Percentiles rank a stretch among this genome's conserved stretches.
Conservation (phyloP, 495 filamentous ascomycete genomes). For the Penicillium parvum region DNA sequence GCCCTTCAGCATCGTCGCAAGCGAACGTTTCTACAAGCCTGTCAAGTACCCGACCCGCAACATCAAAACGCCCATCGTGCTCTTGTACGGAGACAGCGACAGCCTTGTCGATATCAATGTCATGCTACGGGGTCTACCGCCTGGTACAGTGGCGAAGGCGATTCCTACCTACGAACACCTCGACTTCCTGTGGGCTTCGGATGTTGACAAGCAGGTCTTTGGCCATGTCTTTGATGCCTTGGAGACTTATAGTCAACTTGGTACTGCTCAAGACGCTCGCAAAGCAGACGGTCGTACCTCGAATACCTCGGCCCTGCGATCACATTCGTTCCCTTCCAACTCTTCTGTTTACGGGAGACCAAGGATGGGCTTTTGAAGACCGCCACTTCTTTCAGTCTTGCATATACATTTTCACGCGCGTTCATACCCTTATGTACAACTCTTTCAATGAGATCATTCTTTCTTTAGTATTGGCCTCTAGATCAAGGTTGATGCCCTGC, state of each 20-base stretch:
- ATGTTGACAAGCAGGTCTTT: conserved; percentile 82
- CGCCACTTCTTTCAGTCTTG: neutral
- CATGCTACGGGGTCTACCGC: conserved; percentile 84
- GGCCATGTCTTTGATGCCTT: conserved; percentile 85
- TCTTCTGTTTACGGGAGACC: neutral
- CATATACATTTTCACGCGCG: neutral
- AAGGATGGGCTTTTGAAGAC: neutral
- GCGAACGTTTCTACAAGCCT: conserved; percentile 73
- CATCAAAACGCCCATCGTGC: conserved; percentile 91
- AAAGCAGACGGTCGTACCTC: conserved; percentile 16
- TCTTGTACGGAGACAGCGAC: conserved; percentile 90
- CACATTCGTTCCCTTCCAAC: neutral
- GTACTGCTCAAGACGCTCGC: too few relatives aligned
- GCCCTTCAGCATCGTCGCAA: conserved; percentile 53
- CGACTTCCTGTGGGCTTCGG: conserved; percentile 92
- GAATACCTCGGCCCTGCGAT: conserved; percentile 4
- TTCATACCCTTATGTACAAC: too few relatives aligned
- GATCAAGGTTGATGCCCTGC: too few relatives aligned
- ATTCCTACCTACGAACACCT: conserved; percentile 93
- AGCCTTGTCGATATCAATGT: conserved; percentile 91
- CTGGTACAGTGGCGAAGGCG: conserved; percentile 74
- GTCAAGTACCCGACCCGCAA: conserved; percentile 95
- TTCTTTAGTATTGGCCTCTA: too few relatives aligned
- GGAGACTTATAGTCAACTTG: conserved; percentile 49
- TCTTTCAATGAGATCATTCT: too few relatives aligned